A percentile compares a stretch with the other conserved stretches of the same genome.
Evolutionary conservation across 768 basidiomycete species (phyloP).

Genomic region (Rickenella mellea): DNA sequence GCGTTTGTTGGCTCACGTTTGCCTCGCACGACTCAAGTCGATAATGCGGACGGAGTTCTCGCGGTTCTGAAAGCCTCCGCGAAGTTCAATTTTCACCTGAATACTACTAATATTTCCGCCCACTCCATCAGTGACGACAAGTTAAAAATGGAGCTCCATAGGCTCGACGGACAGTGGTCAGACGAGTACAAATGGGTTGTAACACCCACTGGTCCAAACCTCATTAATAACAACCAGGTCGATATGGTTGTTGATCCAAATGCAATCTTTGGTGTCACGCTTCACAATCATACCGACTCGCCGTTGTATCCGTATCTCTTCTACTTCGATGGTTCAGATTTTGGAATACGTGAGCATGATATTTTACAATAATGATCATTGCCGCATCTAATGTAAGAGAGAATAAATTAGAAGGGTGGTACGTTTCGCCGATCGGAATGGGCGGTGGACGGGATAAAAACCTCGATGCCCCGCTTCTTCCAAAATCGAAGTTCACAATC

Average conservation of each 20-base stretch:
- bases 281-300: slow-evolving; percentile 39
- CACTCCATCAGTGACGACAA: too few relatives aligned
- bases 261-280: slow-evolving; percentile 35
- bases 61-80: slow-evolving; percentile 48
- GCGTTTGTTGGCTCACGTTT: slow-evolving; percentile 27
- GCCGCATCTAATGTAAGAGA: too few relatives aligned
- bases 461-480: slow-evolving; percentile 35
- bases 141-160: slow-evolving; percentile 45
- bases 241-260: slow-evolving; percentile 32
- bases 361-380: too few relatives aligned
- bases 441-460: too few relatives aligned
- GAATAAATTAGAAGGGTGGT: too few relatives aligned
- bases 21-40: slow-evolving; percentile 28
- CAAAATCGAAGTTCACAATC: slow-evolving; percentile 29
- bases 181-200: slow-evolving; percentile 30
- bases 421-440: too few relatives aligned
- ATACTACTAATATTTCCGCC: slow-evolving; percentile 42
- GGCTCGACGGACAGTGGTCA: slow-evolving; percentile 35
- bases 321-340: slow-evolving; percentile 54
- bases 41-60: slow-evolving; percentile 19
- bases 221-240: slow-evolving; percentile 39
- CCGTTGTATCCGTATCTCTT: slow-evolving; percentile 57
- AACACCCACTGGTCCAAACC: too few relatives aligned
- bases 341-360: too few relatives aligned
- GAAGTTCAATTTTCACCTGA: slow-evolving; percentile 49